Evolutionary conservation across 2,329 filamentous ascomycete genomes (phyloP), one percentile per base, ranked within the genome.

Genomic region (Lasiodiplodia gonubiensis): DNA sequence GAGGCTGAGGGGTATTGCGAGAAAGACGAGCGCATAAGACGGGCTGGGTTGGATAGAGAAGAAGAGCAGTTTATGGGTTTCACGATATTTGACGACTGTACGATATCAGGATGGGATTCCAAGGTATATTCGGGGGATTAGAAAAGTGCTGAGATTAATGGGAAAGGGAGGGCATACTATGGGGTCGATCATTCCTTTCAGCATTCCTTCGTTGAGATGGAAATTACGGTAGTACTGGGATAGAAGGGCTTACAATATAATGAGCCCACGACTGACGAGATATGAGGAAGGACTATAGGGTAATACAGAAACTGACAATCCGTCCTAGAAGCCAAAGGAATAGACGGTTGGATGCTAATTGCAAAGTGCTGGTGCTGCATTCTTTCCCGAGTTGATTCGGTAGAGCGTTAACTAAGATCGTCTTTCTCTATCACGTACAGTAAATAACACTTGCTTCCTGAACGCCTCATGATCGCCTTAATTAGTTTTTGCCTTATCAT

Each of bases 1-100:
- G 64, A 72, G 73, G n/a, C 68, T 78, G 68, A 68, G 77, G 49
- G 77, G 76, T 3, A 73, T 73, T 68, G 69, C 68, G 48, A 70
- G 70, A 69, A 60, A 64, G 53, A 33, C 46, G 35, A 55, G 49
- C 21, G n/a, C 42, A 10, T 46, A 68, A 52, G 21, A 64, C 11
- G 42, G 35, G n/a, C 6, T 14, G 14, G n/a, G 14, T 42, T 18
- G 39, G 16, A 16, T 42, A 42, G 16, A 46, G 11, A 46, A 46
- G 42, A 21, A 46, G n/a, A n/a, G n/a, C 10, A 10, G 18, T 3
- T 10, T 21, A 46, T 14, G 42, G 42, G n/a, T 46, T 46, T 21
- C 7, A 46, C 18, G 42, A 46, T 21, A n/a, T 46, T 46, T 46
- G 42, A 46, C 42, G 42, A 46, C 42, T 46, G 42, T 46, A 46